A percentile compares a stretch with the other conserved stretches of the same genome.
Conservation (phyloP, 225 moss, liverwort and hornwort genomes). For the Pleurozium schreberi region DNA sequence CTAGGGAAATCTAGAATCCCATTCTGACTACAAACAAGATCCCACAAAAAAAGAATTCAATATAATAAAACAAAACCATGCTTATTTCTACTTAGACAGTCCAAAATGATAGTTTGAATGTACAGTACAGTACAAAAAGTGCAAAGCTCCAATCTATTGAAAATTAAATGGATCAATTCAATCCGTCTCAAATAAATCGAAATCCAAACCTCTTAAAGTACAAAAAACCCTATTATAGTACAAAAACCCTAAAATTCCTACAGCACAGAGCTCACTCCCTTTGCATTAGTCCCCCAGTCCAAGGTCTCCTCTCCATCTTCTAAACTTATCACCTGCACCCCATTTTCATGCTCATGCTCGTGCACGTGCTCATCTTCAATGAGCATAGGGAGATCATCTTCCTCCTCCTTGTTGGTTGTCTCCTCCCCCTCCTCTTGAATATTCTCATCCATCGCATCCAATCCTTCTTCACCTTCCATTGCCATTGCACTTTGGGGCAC, state of each 20-base stretch:
- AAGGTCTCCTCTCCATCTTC: not conserved
- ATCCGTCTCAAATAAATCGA: not conserved
- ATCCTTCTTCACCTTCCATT: not conserved
- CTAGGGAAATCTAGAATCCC: too few relatives aligned
- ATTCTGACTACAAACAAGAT: too few relatives aligned
- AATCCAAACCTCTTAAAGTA: not conserved
- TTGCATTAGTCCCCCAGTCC: not conserved
- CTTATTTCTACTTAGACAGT: not conserved
- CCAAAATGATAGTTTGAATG: not conserved
- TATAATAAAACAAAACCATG: too few relatives aligned
- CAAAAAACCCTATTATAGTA: not conserved
- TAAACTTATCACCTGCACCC: not conserved
- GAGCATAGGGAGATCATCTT: slow-evolving; percentile 13
- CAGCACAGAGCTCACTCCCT: not conserved
- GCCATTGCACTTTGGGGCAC: not conserved
- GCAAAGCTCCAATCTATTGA: not conserved
- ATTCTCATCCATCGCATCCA: not conserved
- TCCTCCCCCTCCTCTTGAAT: slow-evolving; percentile 7
- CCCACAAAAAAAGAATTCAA: too few relatives aligned
- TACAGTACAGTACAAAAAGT: not conserved
- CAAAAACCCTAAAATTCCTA: not conserved
- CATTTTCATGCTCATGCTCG: not conserved
- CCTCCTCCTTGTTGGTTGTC: not conserved
- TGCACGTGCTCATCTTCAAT: not conserved
- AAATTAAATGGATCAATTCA: not conserved